Conservation (phyloP, 1,284 basidiomycete species). For the Trichosporon asahii region DNA sequence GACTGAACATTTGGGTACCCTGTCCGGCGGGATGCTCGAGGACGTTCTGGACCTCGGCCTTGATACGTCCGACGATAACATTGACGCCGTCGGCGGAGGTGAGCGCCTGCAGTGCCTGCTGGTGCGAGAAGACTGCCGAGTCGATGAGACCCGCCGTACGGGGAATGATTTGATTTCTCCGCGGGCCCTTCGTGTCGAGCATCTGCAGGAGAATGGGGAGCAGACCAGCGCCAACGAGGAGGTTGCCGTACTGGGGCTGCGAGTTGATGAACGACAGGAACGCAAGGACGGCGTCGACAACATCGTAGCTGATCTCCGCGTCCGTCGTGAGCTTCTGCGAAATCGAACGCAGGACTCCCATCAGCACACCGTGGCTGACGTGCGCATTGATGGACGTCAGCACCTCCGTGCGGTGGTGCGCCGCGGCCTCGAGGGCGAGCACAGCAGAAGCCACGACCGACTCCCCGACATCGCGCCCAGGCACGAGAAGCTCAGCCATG, state of each 20-base stretch:
- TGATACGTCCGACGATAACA: conserved; percentile 77
- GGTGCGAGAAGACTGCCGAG: conserved; percentile 70
- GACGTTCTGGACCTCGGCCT: conserved; percentile 53
- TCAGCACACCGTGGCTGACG: conserved; percentile 91
- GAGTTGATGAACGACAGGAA: conserved; percentile 85
- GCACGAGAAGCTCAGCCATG: conserved; percentile 82
- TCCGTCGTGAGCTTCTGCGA: conserved; percentile 66
- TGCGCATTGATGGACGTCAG: conserved; percentile 88
- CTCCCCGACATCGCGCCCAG: conserved; percentile 55
- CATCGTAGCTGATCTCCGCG: conserved; percentile 63
- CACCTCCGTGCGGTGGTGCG: conserved; percentile 81
- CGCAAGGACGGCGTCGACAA: conserved; percentile 79
- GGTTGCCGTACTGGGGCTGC: conserved; percentile 77
- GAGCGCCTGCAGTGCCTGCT: conserved; percentile 83
- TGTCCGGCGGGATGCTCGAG: conserved; percentile 12
- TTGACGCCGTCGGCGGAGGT: conserved; percentile 81
- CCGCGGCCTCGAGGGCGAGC: conserved; percentile 82
- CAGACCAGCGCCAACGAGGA: conserved; percentile 96
- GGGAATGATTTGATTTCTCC: conserved; percentile 43
- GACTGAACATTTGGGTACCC: conserved; percentile 18
- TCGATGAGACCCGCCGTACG: conserved; percentile 84
- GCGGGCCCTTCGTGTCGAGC: conserved; percentile 61
- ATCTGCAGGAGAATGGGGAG: conserved; percentile 84
- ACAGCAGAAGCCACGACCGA: conserved; percentile 81
- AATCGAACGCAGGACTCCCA: conserved; percentile 78